A percentile compares a stretch with the other conserved stretches of the same genome.
Conservation (phyloP, 208 protist species). For the Leishmania tropica region DNA sequence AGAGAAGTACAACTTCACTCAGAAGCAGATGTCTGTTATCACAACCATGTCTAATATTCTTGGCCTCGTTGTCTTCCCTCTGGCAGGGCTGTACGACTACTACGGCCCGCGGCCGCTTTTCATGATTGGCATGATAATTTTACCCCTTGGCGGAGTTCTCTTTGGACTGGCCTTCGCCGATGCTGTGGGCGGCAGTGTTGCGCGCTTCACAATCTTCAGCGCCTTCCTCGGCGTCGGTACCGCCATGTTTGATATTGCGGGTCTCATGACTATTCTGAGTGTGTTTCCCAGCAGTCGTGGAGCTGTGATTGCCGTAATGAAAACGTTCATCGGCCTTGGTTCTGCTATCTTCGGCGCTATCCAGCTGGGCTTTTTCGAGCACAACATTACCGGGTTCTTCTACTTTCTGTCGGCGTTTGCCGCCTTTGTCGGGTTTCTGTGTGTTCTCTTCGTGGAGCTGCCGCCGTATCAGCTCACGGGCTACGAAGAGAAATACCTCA, state of each 20-base stretch:
- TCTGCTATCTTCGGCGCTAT: constrained; percentile 73
- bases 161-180: constrained; percentile 69
- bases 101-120: constrained; percentile 76
- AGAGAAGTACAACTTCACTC: constrained; percentile 69
- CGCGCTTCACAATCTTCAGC: constrained; percentile 56
- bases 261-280: constrained; percentile 78
- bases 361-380: constrained; percentile 71
- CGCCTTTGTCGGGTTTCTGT: constrained; percentile 42
- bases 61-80: constrained; percentile 56
- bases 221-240: constrained; percentile 50
- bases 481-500: constrained; percentile 47
- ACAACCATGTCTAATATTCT: constrained; percentile 54
- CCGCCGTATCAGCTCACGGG: constrained; percentile 81
- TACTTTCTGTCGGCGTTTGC: constrained; percentile 53
- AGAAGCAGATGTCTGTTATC: constrained; percentile 78
- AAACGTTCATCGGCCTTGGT: constrained; percentile 88
- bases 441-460: constrained; percentile 59
- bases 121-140: constrained; percentile 47
- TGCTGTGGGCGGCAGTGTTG: constrained; percentile 51
- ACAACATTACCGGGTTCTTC: constrained; percentile 56
- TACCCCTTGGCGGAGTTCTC: constrained; percentile 53
- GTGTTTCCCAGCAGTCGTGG: constrained; percentile 82
- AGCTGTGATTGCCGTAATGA: constrained; percentile 84
- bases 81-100: constrained; percentile 73
- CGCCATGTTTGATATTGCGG: constrained; percentile 67